Evolutionary conservation across 768 basidiomycete genomes (phyloP), one percentile per base, ranked within the genome.

Genomic region (Neoboletus magnificus): DNA sequence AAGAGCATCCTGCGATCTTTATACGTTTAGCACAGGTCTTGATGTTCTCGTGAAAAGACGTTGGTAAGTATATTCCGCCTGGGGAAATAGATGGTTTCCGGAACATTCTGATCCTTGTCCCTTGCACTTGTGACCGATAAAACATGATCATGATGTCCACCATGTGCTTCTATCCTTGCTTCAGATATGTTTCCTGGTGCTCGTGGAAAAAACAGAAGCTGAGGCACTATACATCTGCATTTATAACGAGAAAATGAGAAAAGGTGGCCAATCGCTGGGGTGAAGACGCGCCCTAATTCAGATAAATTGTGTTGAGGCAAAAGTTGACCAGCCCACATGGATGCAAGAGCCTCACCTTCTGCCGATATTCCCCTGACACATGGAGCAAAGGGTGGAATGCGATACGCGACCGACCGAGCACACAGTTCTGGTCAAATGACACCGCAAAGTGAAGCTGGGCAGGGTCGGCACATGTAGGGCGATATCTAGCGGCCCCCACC

Each of bases 321-420:
- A 39, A 54, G 35, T 22, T 20, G 29, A 36, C 1, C 25, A 41
- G 22, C 39, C 43, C 55, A 44, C 55, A 61, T 60, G 58, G 48
- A 45, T 22, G n/a, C 36, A 32, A 30, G 48, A 37, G 29, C 32
- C 27, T 16, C 23, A 35, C 42, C 29, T 44, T 33, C 22, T 48
- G 29, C 5, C 27, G 27, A 5, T 27, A 27, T 27, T 27, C 23
- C 25, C n/a, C n/a, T n/a, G 16, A 18, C 1, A 13, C 27, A 33
- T 39, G 41, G 35, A 43, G n/a, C 23, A 44, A 36, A 23, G 30
- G 3, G 15, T 49, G 27, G 43, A 15, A 44, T 20, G 48, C 3
- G 23, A 35, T 35, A 27, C 23, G 36, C 15, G 39, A 37, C 46
- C 43, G 42, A 36, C 7, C 23, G 39, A 27, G 13, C 16, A 48